Base-by-base conservation (phyloP, 2,329 filamentous ascomycete species). In the Penicillium psychrosexuale region DNA sequence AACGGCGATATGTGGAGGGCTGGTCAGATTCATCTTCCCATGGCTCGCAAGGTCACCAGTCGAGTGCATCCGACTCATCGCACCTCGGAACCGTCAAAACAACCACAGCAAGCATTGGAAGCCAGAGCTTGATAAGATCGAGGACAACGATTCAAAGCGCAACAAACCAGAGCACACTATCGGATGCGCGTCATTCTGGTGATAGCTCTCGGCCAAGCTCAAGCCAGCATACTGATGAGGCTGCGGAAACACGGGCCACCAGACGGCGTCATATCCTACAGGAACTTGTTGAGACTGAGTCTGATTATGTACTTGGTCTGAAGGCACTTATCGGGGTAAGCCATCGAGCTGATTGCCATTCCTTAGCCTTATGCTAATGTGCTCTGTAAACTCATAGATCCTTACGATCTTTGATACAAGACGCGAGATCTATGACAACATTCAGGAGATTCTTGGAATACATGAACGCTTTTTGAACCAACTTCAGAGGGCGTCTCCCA, bases 261-360 rank as follows among this genome's bases (percentile, higher is more conserved):
- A 88, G 91, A 66, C 84, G 94, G 57, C 84, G 90, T 13, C 85
- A 87, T 58, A 85, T 96, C 37, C 75, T 97, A 34, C 89, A 94
- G 68, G 94, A 97, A 74, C 78, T 97, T 47, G 84, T 97, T 57
- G 82, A 77, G 53, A 96, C 92, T 0, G 94, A 97, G 72, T 89
- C 94, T 69, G 85, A 87, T 66, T 97, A 97, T 69, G 86, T 97
- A 64, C 84, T 87, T 15, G 93, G 96, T 66, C 74, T 97, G 55
- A 90, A 90, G 64, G 91, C 94, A 61, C 78, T 97, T 56, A 88
- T 89, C 69, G 91, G 95, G 74, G 92, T 93, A 76, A 69, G 84
- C 52, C 19, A 38, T 11, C 28, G 2, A 34, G 15, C 15, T 8
- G 5, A 28, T 34, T 34, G 7, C 3, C 0, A 15, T 17, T 0